Evolutionary conservation across 805 yeast species (phyloP).

Genomic region (Yarrowia alimentaria): DNA sequence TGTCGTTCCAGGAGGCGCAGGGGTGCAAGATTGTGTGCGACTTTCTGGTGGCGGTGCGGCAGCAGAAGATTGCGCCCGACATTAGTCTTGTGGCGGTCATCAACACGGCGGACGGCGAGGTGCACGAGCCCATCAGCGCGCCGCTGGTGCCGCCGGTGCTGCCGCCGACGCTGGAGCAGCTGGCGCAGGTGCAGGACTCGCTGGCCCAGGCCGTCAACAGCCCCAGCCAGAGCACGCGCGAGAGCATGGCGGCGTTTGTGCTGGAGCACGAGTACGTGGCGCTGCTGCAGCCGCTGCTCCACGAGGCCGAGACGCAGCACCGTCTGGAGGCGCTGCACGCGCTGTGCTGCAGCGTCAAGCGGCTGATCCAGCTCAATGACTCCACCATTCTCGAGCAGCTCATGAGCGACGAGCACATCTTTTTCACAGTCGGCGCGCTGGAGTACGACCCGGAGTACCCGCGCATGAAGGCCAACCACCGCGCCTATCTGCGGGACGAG

Average conservation of each 20-base stretch:
- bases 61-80: slow-evolving; percentile 57
- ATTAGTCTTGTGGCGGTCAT: slow-evolving; percentile 73
- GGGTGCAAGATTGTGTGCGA: slow-evolving; percentile 86
- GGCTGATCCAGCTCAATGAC: slow-evolving; percentile 63
- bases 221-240: slow-evolving; percentile 44
- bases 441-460: slow-evolving; percentile 85
- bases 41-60: slow-evolving; percentile 62
- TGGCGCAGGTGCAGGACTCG: slow-evolving; percentile 54
- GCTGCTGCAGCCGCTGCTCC: slow-evolving; percentile 53
- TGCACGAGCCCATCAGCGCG: slow-evolving; percentile 76
- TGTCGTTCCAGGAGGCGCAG: slow-evolving; percentile 86
- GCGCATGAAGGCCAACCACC: slow-evolving; percentile 70
- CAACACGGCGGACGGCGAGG: slow-evolving; percentile 42
- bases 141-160: slow-evolving; percentile 71
- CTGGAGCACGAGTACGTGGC: slow-evolving; percentile 53
- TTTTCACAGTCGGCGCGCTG: slow-evolving; percentile 70
- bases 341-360: slow-evolving; percentile 71
- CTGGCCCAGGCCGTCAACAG: slow-evolving; percentile 59
- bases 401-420: slow-evolving; percentile 51
- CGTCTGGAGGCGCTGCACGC: slow-evolving; percentile 58
- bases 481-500: slow-evolving; percentile 59
- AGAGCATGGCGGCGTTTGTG: slow-evolving; percentile 57
- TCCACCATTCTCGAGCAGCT: slow-evolving; percentile 56
- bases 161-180: slow-evolving; percentile 52
- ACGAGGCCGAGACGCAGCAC: slow-evolving; percentile 53